Evolutionary conservation across 2,329 filamentous ascomycete species (phyloP).

Genomic region (Huntiella abstrusa): DNA sequence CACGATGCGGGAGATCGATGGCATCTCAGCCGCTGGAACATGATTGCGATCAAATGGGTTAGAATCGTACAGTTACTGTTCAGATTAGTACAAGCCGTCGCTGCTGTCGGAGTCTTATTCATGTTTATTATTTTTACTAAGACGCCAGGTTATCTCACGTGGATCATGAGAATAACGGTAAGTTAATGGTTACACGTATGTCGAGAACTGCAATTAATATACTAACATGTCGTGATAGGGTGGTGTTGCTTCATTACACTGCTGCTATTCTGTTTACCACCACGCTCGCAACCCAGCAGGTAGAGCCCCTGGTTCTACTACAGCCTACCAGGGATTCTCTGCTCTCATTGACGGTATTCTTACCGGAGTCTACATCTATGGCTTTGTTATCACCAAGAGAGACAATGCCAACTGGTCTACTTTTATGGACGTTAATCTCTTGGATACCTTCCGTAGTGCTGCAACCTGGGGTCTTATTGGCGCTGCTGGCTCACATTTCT

Average conservation of each 20-base stretch:
- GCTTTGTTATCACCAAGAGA: constrained; percentile 26
- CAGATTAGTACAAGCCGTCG: constrained; percentile 47
- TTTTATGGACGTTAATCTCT: constrained; percentile 37
- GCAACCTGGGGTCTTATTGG: constrained; percentile 50
- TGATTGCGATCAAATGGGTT: constrained; percentile 49
- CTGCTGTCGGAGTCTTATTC: constrained; percentile 50
- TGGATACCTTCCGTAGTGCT: constrained; percentile 41
- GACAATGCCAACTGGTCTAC: constrained; percentile 43
- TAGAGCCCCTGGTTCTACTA: constrained; percentile 60
- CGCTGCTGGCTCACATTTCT: constrained; percentile 47
- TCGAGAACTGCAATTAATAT: neutral
- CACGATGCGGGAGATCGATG: constrained; percentile 36
- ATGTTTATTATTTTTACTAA: constrained; percentile 61
- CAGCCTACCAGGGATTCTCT: constrained; percentile 79
- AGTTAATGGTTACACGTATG: constrained; percentile 17
- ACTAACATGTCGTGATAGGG: constrained; percentile 31
- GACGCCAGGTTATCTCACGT: constrained; percentile 43
- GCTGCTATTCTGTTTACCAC: constrained; percentile 65
- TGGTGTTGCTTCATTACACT: constrained; percentile 53
- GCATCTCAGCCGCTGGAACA: constrained; percentile 48
- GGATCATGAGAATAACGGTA: constrained; percentile 63
- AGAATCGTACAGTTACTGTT: constrained; percentile 51
- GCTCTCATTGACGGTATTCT: constrained; percentile 46
- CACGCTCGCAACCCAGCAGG: constrained; percentile 49
- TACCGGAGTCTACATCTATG: constrained; percentile 37